Evolutionary conservation across 108 stramenopile genomes (phyloP), one percentile per base, ranked within the genome.

Genomic region (Skeletonema costatum): DNA sequence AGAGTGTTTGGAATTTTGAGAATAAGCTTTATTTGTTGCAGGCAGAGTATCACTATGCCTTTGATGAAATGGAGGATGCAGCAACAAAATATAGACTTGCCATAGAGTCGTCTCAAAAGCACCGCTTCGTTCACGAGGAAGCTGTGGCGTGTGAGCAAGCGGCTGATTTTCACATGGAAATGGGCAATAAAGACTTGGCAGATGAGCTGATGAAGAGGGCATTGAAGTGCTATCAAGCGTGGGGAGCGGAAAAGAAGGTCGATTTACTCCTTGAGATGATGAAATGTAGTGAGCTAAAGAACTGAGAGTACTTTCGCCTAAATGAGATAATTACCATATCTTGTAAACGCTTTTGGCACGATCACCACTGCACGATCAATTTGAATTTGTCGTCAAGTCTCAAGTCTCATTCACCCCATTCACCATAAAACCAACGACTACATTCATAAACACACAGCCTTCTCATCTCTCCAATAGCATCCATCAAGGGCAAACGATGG

Each of bases 1-100:
- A 68, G 9, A 53, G 69, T 35, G 13, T 14, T 10, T 70, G 69
- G 69, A 70, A 70, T 19, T 70, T 70, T 19, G n/a, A 58, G 53
- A 70, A 70, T 50, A 70, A 70, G 39, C 53, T 56, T 1, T 51
- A 14, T 14, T 17, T 70, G 5, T 32, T 70, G 29, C 51, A 58
- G 16, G 69, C 69, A 13, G 69, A 70, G 69, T 2, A 56, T 51
- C 29, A 16, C 30, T 68, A 33, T 53, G 29, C 68, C 3, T 51
- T 68, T 31, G 50, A 44, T 41, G 39, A 46, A 14, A 29, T 68
- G 36, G 36, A 36, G 36, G 36, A 36, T 9, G 36, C 36, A 36
- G 36, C 36, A 36, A 36, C 36, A 36, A 36, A 36, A 8, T 36
- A 36, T 9, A 36, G 5, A 36, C 36, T 6, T 6, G 36, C 36